phyloP scores from a whole-genome alignment of 257 asterid genomes.

The Sherardia arvensis region DNA sequence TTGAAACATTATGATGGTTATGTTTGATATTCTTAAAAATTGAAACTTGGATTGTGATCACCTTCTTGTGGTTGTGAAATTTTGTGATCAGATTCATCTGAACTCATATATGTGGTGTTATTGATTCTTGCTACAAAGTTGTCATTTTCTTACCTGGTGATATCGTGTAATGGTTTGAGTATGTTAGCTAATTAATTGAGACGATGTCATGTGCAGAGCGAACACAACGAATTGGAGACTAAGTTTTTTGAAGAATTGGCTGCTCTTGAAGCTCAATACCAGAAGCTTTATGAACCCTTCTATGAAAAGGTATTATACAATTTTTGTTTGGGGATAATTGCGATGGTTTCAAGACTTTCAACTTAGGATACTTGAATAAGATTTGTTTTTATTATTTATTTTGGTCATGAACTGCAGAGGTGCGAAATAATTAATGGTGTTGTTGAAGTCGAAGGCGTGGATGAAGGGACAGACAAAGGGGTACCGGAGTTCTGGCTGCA shows the following conservation, averaged over 20 bases:
- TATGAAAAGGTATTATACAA: slow-evolving; percentile 39
- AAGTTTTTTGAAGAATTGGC: slow-evolving; percentile 68
- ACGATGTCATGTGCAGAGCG: slow-evolving; percentile 32
- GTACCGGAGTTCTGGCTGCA: slow-evolving; percentile 70
- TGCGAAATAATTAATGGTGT: slow-evolving; percentile 64
- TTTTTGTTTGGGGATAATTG: background rate
- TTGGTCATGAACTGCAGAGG: slow-evolving; percentile 37
- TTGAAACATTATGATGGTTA: background rate
- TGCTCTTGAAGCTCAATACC: slow-evolving; percentile 75
- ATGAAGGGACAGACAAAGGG: slow-evolving; percentile 46
- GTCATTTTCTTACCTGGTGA: background rate
- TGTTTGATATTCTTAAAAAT: background rate
- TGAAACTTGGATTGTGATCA: background rate
- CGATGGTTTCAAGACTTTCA: background rate
- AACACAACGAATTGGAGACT: slow-evolving; percentile 67
- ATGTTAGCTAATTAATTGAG: background rate
- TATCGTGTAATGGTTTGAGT: background rate
- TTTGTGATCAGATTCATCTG: background rate
- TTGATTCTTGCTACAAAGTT: background rate
- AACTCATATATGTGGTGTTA: background rate
- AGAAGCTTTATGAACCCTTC: slow-evolving; percentile 58
- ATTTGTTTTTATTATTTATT: background rate
- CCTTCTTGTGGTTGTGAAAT: background rate
- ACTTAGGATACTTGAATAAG: background rate
- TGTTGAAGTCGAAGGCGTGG: slow-evolving; percentile 54